Evolutionary conservation across 257 asterid genomes (phyloP), one percentile per base, ranked within the genome.

Genomic region (Primulina eburnea): DNA sequence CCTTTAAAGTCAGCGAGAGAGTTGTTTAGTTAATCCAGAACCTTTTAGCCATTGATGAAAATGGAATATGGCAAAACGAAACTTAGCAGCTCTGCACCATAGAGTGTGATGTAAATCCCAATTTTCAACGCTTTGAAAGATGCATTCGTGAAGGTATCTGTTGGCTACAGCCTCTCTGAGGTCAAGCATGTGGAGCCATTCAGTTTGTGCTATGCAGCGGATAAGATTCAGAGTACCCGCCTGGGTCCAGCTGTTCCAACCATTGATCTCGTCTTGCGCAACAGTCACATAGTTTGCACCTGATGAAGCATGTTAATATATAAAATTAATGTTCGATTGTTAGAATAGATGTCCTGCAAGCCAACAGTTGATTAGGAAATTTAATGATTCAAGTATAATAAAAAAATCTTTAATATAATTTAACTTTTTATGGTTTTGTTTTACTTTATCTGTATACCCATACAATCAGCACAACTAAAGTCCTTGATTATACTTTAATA

Each of bases 111-210:
- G 5, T 65, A 79, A 1, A 68, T 76, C 1, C 72, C 78, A 0
- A 79, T 82, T 55, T 79, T 67, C 56, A 65, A 47, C 20, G 82
- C 73, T 32, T 55, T 79, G 47, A 61, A 11, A 11, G 64, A 64
- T 33, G 76, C 75, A 0, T 79, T 79, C n/a, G 60, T 68, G 8
- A 33, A 34, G 74, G 81, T 73, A 68, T 68, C 81, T 4, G 58
- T 30, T 40, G 60, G 26, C 16, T 61, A 72, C 58, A 75, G 76
- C 40, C 75, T 77, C 10, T 75, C 67, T 17, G 5, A 12, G 37
- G 61, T 52, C 18, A 26, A 38, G 24, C 75, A 78, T 14, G 66
- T 75, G 18, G 78, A 24, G 67, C 93, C 96, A 1, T 87, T 85
- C 59, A 24, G 34, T 2, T 65, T 62, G 58, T 81, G 81, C 26